These are phyloP conservation scores for Trametes versicolor DNA, from an alignment of 1,284 basidiomycete genomes.

Conservation along the genomic window DNA sequence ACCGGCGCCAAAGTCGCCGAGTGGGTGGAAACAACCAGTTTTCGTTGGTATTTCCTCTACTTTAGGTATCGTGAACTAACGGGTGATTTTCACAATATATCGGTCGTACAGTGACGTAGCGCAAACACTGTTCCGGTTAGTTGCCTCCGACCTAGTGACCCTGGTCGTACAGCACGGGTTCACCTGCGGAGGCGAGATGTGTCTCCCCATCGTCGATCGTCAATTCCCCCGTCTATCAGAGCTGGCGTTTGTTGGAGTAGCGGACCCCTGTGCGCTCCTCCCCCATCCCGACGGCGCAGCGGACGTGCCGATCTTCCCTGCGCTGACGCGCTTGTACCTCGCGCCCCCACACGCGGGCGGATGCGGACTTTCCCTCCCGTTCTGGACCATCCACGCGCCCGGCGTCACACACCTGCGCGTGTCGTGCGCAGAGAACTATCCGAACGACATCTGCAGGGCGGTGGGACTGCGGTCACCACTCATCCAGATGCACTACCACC, in stretches of 20 bases:
- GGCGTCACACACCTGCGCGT: not conserved
- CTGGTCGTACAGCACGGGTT: constrained; percentile 1
- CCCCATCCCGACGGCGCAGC: not conserved
- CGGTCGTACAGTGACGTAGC: too few relatives aligned
- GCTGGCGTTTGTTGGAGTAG: not conserved
- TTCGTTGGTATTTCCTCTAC: too few relatives aligned
- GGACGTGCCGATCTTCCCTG: not conserved
- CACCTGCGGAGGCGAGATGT: not conserved
- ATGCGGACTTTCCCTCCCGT: not conserved
- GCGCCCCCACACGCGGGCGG: not conserved
- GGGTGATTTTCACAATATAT: too few relatives aligned
- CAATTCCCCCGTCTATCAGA: not conserved
- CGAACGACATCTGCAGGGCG: not conserved
- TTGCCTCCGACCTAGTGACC: not conserved
- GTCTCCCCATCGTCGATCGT: not conserved
- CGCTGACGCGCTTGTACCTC: not conserved
- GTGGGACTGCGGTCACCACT: not conserved
- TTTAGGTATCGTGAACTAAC: too few relatives aligned
- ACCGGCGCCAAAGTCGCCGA: too few relatives aligned
- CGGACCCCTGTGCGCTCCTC: not conserved
- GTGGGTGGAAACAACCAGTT: too few relatives aligned
- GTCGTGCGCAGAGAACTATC: not conserved
- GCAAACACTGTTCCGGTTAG: not conserved
- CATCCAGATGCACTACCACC: not conserved
- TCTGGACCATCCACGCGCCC: constrained; percentile 3